These are phyloP conservation scores for Chionographis japonica DNA, from an alignment of 106 monocot species.

Conservation along the genomic window DNA sequence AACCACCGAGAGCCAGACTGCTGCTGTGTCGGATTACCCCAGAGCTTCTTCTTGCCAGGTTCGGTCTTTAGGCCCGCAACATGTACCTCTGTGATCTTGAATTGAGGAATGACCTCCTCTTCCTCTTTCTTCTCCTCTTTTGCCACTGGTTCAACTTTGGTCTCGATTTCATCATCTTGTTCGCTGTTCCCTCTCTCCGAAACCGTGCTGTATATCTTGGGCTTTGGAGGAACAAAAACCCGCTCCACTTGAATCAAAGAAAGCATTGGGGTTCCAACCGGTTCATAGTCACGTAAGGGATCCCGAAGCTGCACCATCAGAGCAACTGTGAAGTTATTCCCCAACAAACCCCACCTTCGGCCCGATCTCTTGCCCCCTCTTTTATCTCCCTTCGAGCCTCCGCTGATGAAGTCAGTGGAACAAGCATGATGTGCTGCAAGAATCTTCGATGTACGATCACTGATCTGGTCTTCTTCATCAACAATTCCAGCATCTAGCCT, in stretches of 20 bases:
- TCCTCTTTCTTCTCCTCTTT: constrained; percentile 40
- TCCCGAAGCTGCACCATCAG: constrained; percentile 99
- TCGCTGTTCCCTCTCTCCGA: constrained; percentile 54
- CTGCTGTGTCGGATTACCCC: constrained; percentile 64
- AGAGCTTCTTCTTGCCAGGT: constrained; percentile 57
- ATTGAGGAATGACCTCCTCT: constrained; percentile 52
- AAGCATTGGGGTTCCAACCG: constrained; percentile 96
- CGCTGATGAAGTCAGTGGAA: constrained; percentile 51
- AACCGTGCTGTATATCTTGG: constrained; percentile 66
- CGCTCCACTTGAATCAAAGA: constrained; percentile 91
- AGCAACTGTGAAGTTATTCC: constrained; percentile 93
- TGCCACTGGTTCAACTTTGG: constrained; percentile 18
- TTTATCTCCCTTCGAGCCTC: constrained; percentile 47
- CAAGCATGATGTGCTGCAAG: constrained; percentile 95
- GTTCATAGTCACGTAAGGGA: constrained; percentile 85
- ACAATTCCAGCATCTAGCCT: constrained; percentile 80
- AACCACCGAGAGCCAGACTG: constrained; percentile 92
- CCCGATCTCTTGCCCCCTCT: constrained; percentile 52
- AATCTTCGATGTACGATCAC: constrained; percentile 87
- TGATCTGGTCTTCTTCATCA: constrained; percentile 65
- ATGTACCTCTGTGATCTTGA: constrained; percentile 89
- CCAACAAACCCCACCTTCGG: constrained; percentile 84
- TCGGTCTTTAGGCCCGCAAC: constrained; percentile 85
- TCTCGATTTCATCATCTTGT: constrained; percentile 40
- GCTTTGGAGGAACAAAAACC: constrained; percentile 86